These are phyloP conservation scores for Heliamphora pulchella DNA, from an alignment of 179 eudicot genomes.

Conservation along the genomic window DNA sequence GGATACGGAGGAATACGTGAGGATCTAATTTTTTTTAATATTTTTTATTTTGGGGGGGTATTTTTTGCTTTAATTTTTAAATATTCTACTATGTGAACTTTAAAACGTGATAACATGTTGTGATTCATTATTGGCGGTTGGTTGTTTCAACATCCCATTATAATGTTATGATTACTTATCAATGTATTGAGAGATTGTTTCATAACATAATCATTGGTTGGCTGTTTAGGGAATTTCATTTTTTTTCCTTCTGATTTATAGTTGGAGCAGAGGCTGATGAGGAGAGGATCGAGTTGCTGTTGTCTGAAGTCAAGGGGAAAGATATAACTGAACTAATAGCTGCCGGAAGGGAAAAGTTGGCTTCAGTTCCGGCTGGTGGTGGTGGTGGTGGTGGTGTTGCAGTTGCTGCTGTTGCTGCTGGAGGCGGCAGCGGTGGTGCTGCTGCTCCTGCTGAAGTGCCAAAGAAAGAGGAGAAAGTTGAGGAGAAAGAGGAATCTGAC, in stretches of 20 bases:
- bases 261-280: constrained; percentile 26
- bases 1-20: no score
- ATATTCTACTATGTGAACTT: no score
- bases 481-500: constrained; percentile 24
- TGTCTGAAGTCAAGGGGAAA: constrained; percentile 16
- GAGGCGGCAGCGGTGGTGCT: constrained; percentile 13
- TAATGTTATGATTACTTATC: no score
- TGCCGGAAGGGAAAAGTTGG: constrained; percentile 22
- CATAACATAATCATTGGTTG: not conserved
- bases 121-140: not conserved
- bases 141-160: no score
- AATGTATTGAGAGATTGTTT: not conserved
- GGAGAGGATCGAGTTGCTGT: constrained; percentile 13
- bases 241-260: no score
- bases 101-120: no score
- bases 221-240: not conserved
- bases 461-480: constrained; percentile 27
- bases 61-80: no score
- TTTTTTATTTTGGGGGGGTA: no score
- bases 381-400: constrained; percentile 18
- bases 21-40: no score
- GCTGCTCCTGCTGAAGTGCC: constrained; percentile 21
- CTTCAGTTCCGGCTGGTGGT: constrained; percentile 24
- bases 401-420: constrained; percentile 8
- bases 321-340: constrained; percentile 26